Percentiles rank a stretch among this genome's conserved stretches.
Evolutionary conservation across 2,329 filamentous ascomycete species (phyloP).

Genomic region (Cordyceps cateniannulata): DNA sequence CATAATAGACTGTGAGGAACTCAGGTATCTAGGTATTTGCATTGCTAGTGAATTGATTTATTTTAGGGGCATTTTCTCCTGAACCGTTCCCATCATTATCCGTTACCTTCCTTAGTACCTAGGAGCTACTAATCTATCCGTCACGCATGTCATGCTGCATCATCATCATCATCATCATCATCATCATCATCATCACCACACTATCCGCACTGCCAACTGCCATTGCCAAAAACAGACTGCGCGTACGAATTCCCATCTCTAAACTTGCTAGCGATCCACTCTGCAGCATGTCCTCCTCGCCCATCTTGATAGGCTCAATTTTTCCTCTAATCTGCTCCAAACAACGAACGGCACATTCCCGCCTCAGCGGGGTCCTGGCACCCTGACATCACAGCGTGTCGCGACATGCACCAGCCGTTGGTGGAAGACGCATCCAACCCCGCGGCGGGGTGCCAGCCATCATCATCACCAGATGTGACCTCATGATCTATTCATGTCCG

Average conservation of each 20-base stretch:
- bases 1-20: background rate
- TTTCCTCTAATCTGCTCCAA: background rate
- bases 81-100: background rate
- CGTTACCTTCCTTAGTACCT: too few species aligned
- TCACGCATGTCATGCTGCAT: background rate
- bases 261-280: background rate
- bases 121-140: background rate
- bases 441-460: background rate
- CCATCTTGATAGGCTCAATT: background rate
- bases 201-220: background rate
- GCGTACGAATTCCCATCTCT: background rate
- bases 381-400: background rate
- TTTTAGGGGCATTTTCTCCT: background rate
- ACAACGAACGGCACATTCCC: background rate
- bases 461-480: conserved; percentile 3
- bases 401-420: background rate
- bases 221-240: background rate
- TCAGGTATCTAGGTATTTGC: background rate
- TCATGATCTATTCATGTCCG: background rate
- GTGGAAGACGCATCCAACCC: background rate
- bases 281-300: background rate
- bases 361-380: background rate
- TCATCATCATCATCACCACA: background rate
- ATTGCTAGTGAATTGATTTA: background rate
- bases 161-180: background rate